phyloP scores from a whole-genome alignment of 164 flowering plant genomes.

The Chimonanthus praecox region DNA sequence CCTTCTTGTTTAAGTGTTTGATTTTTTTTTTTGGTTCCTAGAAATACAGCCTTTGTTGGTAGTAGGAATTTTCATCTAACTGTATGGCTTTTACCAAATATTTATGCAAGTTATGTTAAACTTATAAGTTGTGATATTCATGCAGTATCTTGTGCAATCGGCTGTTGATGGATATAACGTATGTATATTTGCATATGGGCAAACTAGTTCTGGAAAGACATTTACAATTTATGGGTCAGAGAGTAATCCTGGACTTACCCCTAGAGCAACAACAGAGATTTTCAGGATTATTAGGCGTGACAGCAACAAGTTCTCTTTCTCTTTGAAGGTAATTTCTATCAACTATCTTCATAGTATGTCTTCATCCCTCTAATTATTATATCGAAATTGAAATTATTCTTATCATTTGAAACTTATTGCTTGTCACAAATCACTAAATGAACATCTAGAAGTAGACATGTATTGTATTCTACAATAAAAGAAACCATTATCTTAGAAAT shows the following conservation, averaged over 20 bases:
- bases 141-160: constrained; percentile 97
- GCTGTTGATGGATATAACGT: constrained; percentile 97
- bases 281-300: constrained; percentile 79
- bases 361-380: not conserved
- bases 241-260: constrained; percentile 83
- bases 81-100: no score
- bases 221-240: constrained; percentile 94
- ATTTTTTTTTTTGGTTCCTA: no score
- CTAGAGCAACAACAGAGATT: constrained; percentile 78
- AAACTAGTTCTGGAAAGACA: constrained; percentile 99
- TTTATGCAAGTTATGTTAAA: not conserved
- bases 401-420: no score
- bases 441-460: no score
- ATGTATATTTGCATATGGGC: constrained; percentile 98
- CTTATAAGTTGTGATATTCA: not conserved
- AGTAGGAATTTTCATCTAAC: not conserved
- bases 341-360: not conserved
- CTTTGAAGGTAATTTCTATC: constrained; percentile 61
- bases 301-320: constrained; percentile 71
- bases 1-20: not conserved
- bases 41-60: not conserved
- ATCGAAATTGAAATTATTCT: no score
- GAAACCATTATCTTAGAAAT: no score
- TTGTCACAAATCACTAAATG: no score
- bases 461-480: no score